Evolutionary conservation across 2,329 filamentous ascomycete genomes (phyloP), one percentile per base, ranked within the genome.

Genomic region (Macrophomina tecta): DNA sequence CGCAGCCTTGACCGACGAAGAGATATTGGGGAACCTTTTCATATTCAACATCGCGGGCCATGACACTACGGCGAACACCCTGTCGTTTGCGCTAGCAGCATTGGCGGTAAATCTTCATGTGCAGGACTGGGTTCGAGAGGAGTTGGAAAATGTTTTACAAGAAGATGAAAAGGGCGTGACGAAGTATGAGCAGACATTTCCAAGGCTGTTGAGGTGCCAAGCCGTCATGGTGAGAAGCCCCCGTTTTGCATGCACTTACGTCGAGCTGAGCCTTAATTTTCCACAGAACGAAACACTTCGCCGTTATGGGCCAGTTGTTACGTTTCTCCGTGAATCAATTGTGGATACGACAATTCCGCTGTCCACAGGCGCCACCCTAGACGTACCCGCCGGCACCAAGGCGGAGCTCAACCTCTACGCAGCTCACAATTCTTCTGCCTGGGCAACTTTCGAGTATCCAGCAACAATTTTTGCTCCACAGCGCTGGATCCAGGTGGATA

Each of bases 21-120:
- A 86, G 67, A 80, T 86, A 5, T 81, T 82, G 46, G 82, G 83
- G 12, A 85, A 85, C 53, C 73, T 84, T 52, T 84, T 83, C 62
- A 74, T 82, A 0, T 79, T 84, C 68, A 84, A 82, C 56, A 76
- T 85, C 60, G 84, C 84, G 0, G 84, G 84, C 0, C 82, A 85
- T 67, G 84, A 86, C 66, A 85, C 83, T 0, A 83, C 83, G 0
- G 81, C 83, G 0, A 79, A 82, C 36, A 80, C 80, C 0, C 70
- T 85, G 5, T 77, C 78, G 0, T 84, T 79, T 62, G 73, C 78
- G 0, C 71, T 83, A 12, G 36, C 36, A 12, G 36, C 11, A 12
- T 12, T 38, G 1, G 71, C 80, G 5, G 79, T 83, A 8, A 74
- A 82, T 49, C 82, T 79, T 0, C 72, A 79, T 2, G 77, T 82